These are phyloP conservation scores for Sextonia rubra DNA, from an alignment of 164 flowering plant species.

Conservation along the genomic window DNA sequence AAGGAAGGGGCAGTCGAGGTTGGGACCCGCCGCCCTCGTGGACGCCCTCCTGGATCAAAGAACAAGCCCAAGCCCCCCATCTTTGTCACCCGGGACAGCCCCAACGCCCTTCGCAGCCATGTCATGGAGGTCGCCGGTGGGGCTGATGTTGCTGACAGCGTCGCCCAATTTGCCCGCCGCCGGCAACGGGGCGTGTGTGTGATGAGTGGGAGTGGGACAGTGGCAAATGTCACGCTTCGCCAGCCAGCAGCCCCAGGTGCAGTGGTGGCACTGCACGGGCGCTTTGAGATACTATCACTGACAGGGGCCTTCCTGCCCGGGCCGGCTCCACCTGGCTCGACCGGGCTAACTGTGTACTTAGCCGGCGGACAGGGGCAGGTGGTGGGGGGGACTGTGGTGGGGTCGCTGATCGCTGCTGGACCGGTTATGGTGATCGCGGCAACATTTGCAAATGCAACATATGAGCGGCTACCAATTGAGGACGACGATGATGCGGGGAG, in stretches of 20 bases:
- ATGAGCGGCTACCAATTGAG: constrained; percentile 63
- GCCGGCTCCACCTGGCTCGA: constrained; percentile 68
- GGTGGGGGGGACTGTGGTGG: constrained; percentile 71
- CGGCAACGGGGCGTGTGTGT: constrained; percentile 74
- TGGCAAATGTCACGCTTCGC: constrained; percentile 60
- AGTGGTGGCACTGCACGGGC: constrained; percentile 57
- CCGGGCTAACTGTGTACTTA: constrained; percentile 69
- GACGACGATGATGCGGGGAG: constrained; percentile 37
- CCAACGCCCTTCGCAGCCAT: constrained; percentile 71
- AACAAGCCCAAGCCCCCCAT: constrained; percentile 78
- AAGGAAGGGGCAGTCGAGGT: constrained; percentile 64
- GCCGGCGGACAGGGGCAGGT: constrained; percentile 73
- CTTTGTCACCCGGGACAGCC: constrained; percentile 72
- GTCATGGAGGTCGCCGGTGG: constrained; percentile 71
- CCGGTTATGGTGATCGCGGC: constrained; percentile 79
- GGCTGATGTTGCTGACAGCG: constrained; percentile 55
- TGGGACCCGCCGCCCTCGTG: constrained; percentile 55
- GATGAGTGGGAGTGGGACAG: constrained; percentile 64
- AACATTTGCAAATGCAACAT: constrained; percentile 67
- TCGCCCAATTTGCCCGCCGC: constrained; percentile 58
- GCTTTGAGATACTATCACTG: constrained; percentile 69
- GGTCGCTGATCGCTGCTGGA: constrained; percentile 62
- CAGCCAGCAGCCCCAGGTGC: constrained; percentile 71
- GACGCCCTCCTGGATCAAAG: constrained; percentile 65
- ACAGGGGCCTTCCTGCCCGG: constrained; percentile 74